These are phyloP conservation scores for Paecilomyces sp. DNA, from an alignment of 2,329 filamentous ascomycete species.

Conservation along the genomic window DNA sequence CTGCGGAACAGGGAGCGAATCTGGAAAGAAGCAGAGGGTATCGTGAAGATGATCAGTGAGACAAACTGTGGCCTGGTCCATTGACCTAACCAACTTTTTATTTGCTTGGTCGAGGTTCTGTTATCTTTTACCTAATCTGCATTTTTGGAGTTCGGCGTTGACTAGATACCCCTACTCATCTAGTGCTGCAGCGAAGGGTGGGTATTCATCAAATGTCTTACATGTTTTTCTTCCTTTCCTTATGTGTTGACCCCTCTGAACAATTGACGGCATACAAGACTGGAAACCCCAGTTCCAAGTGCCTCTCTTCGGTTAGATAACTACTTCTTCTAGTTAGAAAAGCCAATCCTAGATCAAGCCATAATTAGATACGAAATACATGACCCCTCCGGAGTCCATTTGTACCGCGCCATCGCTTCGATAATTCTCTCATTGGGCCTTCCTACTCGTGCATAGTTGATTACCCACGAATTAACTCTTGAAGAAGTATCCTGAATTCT, in stretches of 20 bases:
- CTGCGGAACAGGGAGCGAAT: neutral
- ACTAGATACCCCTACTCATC: neutral
- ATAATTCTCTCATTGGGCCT: neutral
- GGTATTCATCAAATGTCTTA: neutral
- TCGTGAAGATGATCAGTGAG: neutral
- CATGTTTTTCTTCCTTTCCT: too few relatives aligned
- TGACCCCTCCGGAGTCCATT: too few relatives aligned
- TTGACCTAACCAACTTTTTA: neutral
- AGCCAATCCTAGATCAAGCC: too few relatives aligned
- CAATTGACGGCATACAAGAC: too few relatives aligned
- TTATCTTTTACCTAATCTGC: neutral
- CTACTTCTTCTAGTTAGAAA: too few relatives aligned
- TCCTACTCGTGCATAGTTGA: neutral
- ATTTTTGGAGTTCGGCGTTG: neutral
- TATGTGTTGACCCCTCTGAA: too few relatives aligned
- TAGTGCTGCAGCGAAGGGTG: neutral
- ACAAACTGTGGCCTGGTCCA: neutral
- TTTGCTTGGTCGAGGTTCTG: neutral
- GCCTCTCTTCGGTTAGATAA: too few relatives aligned
- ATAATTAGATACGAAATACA: too few relatives aligned
- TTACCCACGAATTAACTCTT: neutral
- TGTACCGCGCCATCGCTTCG: too few relatives aligned
- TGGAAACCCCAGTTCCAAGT: too few relatives aligned
- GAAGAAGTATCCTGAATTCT: neutral
- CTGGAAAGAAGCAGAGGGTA: neutral